Conservation (phyloP, 768 basidiomycete genomes). For the Amanita pallidorosea region DNA sequence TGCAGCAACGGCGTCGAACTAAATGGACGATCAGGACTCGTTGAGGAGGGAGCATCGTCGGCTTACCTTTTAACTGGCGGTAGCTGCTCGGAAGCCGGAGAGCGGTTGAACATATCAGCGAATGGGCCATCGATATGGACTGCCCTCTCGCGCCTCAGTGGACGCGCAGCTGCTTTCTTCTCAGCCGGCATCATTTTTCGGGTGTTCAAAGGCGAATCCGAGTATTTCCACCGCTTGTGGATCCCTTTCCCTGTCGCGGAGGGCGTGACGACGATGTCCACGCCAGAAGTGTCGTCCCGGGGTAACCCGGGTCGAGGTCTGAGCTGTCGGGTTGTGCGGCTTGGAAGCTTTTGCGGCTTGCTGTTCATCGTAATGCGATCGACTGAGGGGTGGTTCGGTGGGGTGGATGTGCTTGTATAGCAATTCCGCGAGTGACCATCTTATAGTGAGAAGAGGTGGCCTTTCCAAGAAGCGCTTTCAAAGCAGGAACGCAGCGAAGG, state of each 20-base stretch:
- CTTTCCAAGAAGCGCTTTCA: background rate
- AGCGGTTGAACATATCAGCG: background rate
- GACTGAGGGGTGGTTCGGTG: background rate
- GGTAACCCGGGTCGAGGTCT: background rate
- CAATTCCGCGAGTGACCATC: background rate
- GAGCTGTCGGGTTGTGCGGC: background rate
- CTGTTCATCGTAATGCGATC: background rate
- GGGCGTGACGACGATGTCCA: background rate
- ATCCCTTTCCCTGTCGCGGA: conserved; percentile 7
- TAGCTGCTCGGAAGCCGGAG: background rate
- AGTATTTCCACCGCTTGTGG: conserved; percentile 8
- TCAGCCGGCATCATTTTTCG: background rate
- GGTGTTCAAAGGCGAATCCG: background rate
- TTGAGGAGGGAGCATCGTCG: background rate
- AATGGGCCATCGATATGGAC: background rate
- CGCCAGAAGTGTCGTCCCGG: background rate
- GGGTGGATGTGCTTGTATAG: background rate
- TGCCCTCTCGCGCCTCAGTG: background rate
- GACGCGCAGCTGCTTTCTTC: background rate
- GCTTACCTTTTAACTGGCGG: background rate
- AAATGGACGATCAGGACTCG: background rate
- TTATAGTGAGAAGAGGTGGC: background rate
- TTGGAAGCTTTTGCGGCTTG: background rate
- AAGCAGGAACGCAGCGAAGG: background rate
- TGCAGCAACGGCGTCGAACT: background rate